Conservation (phyloP, 2,329 filamentous ascomycete species). For the Ophidiomyces ophidiicola region DNA sequence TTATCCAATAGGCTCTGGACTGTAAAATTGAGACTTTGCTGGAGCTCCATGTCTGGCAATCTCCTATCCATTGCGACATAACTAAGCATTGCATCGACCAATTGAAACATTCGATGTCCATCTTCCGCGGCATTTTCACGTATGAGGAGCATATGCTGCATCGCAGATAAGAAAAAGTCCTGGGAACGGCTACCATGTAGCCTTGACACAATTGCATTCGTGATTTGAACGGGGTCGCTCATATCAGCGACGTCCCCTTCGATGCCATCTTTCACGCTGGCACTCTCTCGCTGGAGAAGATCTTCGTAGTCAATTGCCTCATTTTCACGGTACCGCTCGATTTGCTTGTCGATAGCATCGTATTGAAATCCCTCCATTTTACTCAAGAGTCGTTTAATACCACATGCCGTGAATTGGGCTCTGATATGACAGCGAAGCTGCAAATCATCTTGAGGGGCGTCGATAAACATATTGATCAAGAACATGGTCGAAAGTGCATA, state of each 20-base stretch:
- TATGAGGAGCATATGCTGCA: constrained; percentile 90
- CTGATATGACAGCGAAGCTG: constrained; percentile 87
- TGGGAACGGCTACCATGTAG: constrained; percentile 73
- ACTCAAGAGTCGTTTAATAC: constrained; percentile 80
- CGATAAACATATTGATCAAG: constrained; percentile 91
- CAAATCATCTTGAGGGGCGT: constrained; percentile 77
- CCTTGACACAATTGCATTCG: constrained; percentile 79
- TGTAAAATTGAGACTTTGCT: constrained; percentile 94
- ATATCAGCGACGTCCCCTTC: constrained; percentile 83
- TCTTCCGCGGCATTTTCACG: constrained; percentile 87
- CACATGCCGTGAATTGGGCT: constrained; percentile 89
- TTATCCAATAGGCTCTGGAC: constrained; percentile 92
- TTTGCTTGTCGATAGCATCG: constrained; percentile 95
- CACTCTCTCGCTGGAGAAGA: constrained; percentile 80
- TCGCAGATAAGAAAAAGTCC: constrained; percentile 89
- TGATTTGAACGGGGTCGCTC: constrained; percentile 84
- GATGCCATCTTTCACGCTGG: constrained; percentile 75
- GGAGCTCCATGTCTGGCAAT: constrained; percentile 91
- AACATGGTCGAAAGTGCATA: constrained; percentile 92
- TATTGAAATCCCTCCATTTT: constrained; percentile 99
- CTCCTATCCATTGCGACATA: constrained; percentile 97
- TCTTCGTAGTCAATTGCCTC: constrained; percentile 98
- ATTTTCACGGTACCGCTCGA: constrained; percentile 83
- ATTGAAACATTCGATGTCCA: constrained; percentile 85
- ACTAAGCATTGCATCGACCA: constrained; percentile 96